Base-by-base conservation (phyloP, 129 eudicot species). In the Kitagawia praeruptora region DNA sequence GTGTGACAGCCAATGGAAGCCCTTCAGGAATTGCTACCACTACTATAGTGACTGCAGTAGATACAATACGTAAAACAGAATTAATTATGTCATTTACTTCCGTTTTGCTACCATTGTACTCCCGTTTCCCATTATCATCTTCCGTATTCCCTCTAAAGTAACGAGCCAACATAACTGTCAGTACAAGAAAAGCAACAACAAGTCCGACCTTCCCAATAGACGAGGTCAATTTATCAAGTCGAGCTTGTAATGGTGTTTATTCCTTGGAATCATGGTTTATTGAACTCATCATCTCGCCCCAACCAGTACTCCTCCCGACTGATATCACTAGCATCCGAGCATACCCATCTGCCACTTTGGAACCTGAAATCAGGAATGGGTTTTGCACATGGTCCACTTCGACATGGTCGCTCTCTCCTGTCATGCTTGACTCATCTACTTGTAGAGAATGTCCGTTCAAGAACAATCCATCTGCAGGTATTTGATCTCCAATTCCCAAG, bases 11-110 rank as follows among this genome's bases (percentile, higher is more conserved):
- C 80, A 93, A 75, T 1, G 98, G 97, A 21, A 93, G 81, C 18
- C 97, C 97, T 82, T 93, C 98, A 0, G 98, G 98, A 15, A 91
- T 93, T 27, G 98, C 98, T 69, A 93, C 98, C 74, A 91, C 98
- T 49, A 91, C 98, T 3, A 93, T 93, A 11, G 98, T 91, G 28
- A 93, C 98, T 0, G 98, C 96, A 18, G 82, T 89, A 4, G 98
- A 85, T 61, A 93, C 82, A 18, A 93, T 87, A n/a, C 93, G 82
- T 1, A 93, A 69, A 64, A 91, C 87, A 6, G 97, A 87, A 81
- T 86, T 87, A 39, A 93, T 53, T 44, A 87, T 76, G 14, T 87
- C 85, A 61, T 80, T 88, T 38, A 82, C 46, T 44, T 78, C 78
- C 0, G 87, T 88, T 4, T 47, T 84, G 8, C 77, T 77, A 12